These are phyloP conservation scores for Pyrenophora seminiperda DNA, from an alignment of 2,329 filamentous ascomycete genomes.

Conservation along the genomic window DNA sequence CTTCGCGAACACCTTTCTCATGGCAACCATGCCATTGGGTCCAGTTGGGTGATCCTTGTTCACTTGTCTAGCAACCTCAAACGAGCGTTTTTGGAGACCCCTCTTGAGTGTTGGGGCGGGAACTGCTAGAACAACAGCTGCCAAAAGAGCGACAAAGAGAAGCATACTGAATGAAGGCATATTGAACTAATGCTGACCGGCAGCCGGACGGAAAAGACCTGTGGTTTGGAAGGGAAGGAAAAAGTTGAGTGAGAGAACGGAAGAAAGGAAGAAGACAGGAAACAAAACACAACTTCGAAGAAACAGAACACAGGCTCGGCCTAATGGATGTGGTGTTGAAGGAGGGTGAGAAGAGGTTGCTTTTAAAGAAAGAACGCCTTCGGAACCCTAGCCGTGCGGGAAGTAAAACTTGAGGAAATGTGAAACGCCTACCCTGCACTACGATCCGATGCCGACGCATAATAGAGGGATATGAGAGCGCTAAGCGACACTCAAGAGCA, in stretches of 20 bases:
- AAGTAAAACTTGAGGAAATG: slow-evolving; percentile 26
- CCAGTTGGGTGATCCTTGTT: slow-evolving; percentile 59
- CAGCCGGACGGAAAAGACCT: slow-evolving; percentile 38
- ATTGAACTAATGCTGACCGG: slow-evolving; percentile 46
- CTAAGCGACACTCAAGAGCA: slow-evolving; percentile 23
- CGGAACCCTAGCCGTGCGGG: slow-evolving; percentile 14
- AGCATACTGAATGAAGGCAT: slow-evolving; percentile 47
- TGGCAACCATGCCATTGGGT: slow-evolving; percentile 63
- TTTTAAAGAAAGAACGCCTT: slow-evolving; percentile 36
- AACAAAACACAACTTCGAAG: slow-evolving; percentile 27
- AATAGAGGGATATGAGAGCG: slow-evolving; percentile 26
- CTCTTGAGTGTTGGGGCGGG: slow-evolving; percentile 44
- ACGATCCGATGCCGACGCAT: slow-evolving; percentile 22
- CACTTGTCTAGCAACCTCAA: slow-evolving; percentile 64
- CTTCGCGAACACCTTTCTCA: slow-evolving; percentile 71
- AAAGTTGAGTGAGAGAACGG: slow-evolving; percentile 16
- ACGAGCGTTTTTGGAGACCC: slow-evolving; percentile 60
- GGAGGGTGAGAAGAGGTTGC: slow-evolving; percentile 31
- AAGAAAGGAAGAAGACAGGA: slow-evolving; percentile 25
- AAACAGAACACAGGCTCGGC: slow-evolving; percentile 37
- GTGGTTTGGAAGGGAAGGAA: slow-evolving; percentile 24
- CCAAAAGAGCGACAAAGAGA: slow-evolving; percentile 56
- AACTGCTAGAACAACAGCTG: slow-evolving; percentile 55
- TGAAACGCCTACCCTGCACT: slow-evolving; percentile 24
- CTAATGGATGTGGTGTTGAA: slow-evolving; percentile 34